Conservation (phyloP, 2,329 filamentous ascomycete species). For the Fusarium drepaniforme region DNA sequence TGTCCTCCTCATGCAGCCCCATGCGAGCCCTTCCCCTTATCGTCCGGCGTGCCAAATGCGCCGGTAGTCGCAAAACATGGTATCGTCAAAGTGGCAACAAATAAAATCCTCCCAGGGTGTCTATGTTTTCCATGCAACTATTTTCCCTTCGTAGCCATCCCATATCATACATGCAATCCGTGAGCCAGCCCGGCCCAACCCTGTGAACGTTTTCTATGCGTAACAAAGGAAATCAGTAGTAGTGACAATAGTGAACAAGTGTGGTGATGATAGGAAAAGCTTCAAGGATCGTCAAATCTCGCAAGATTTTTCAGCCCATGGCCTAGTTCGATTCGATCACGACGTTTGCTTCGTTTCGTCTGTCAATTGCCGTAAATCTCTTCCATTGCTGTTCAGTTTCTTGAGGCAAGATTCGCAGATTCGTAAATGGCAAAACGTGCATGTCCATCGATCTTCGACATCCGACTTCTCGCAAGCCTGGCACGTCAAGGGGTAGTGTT, state of each 20-base stretch:
- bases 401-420: slow-evolving; percentile 63
- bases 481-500: slow-evolving; percentile 64
- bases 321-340: not conserved
- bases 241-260: not conserved
- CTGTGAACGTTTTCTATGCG: slow-evolving; percentile 27
- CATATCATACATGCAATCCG: slow-evolving; percentile 41
- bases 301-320: not conserved
- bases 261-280: slow-evolving; percentile 10
- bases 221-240: slow-evolving; percentile 33
- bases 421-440: slow-evolving; percentile 63
- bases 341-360: slow-evolving; percentile 38
- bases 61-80: slow-evolving; percentile 22
- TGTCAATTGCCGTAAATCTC: slow-evolving; percentile 59
- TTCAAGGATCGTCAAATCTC: slow-evolving; percentile 4
- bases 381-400: slow-evolving; percentile 54
- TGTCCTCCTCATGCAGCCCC: slow-evolving; percentile 4
- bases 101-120: slow-evolving; percentile 18
- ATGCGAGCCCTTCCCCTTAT: not conserved
- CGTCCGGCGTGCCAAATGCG: slow-evolving; percentile 19
- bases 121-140: slow-evolving; percentile 25
- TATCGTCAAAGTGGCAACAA: slow-evolving; percentile 35
- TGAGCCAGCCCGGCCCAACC: slow-evolving; percentile 19
- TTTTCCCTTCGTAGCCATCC: slow-evolving; percentile 7
- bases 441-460: slow-evolving; percentile 59
- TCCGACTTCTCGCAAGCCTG: slow-evolving; percentile 64